These are phyloP conservation scores for Diaporthe eres DNA, from an alignment of 2,329 filamentous ascomycete genomes.

Conservation along the genomic window DNA sequence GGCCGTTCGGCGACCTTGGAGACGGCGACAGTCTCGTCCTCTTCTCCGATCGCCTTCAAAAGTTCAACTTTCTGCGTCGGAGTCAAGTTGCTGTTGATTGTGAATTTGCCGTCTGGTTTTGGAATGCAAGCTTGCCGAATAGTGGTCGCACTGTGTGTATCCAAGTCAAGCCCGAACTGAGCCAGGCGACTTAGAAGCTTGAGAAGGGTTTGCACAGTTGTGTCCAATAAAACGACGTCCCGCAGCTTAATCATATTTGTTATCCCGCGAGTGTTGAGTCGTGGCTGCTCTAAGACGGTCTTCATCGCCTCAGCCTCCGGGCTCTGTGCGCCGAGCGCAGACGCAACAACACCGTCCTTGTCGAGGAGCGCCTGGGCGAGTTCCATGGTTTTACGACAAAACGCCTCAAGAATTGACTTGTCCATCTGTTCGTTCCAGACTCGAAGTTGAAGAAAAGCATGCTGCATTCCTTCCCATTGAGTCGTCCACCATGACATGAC, in stretches of 20 bases:
- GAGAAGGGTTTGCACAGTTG: conserved; percentile 84
- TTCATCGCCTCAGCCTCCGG: conserved; percentile 58
- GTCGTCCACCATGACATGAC: conserved; percentile 86
- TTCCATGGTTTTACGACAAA: conserved; percentile 95
- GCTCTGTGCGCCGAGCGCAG: conserved; percentile 66
- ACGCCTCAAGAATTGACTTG: conserved; percentile 86
- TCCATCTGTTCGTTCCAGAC: conserved; percentile 84
- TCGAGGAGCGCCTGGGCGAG: conserved; percentile 89
- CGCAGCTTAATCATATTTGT: conserved; percentile 92
- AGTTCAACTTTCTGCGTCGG: conserved; percentile 89
- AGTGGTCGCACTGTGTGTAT: conserved; percentile 69
- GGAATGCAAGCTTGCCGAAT: conserved; percentile 78
- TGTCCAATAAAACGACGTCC: conserved; percentile 86
- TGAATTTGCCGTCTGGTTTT: conserved; percentile 67
- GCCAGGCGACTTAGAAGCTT: conserved; percentile 88
- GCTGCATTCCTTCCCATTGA: conserved; percentile 85
- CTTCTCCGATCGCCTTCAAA: conserved; percentile 72
- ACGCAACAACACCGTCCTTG: conserved; percentile 86
- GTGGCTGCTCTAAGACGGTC: conserved; percentile 74
- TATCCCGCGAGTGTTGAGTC: conserved; percentile 75
- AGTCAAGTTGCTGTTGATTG: conserved; percentile 83
- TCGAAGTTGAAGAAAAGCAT: conserved; percentile 87
- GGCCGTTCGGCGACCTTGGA: conserved; percentile 62
- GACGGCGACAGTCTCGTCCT: conserved; percentile 66
- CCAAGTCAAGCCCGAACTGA: conserved; percentile 81